Evolutionary conservation across 116 monocot genomes (phyloP).

Genomic region (Trichopus zeylanicus): DNA sequence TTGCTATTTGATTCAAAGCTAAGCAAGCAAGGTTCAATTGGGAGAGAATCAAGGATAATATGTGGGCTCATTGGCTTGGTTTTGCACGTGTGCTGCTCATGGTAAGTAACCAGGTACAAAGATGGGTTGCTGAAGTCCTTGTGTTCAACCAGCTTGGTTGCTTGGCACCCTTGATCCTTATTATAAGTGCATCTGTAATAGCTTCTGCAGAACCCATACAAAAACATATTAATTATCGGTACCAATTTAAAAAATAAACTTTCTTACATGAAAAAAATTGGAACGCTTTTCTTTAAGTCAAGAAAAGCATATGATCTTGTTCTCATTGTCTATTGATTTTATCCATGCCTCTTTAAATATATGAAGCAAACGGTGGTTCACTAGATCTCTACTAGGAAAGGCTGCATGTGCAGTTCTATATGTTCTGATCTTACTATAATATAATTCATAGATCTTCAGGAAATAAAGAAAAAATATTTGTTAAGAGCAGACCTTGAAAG

Average conservation of each 20-base stretch:
- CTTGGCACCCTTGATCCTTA: conserved; percentile 27
- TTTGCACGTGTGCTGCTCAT: conserved; percentile 32
- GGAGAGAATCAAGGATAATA: too few relatives aligned
- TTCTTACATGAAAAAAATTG: too few relatives aligned
- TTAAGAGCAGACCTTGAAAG: conserved; percentile 16
- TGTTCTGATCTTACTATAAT: not conserved
- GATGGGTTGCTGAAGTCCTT: conserved; percentile 8
- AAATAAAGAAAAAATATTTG: not conserved
- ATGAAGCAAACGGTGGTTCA: too few relatives aligned
- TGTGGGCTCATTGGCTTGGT: not conserved
- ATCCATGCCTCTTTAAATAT: too few relatives aligned
- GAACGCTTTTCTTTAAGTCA: not conserved
- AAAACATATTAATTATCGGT: not conserved
- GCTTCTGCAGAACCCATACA: conserved; percentile 14
- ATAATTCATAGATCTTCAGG: too few relatives aligned
- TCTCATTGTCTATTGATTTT: too few relatives aligned
- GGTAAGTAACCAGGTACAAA: conserved; percentile 18
- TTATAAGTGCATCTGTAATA: conserved; percentile 40
- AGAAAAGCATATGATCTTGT: too few relatives aligned
- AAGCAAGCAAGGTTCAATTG: too few relatives aligned
- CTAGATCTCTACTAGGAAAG: too few relatives aligned
- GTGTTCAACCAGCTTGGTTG: conserved; percentile 38
- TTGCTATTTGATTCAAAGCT: not conserved
- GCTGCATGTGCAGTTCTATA: too few relatives aligned
- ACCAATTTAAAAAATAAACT: too few relatives aligned